These are phyloP conservation scores for Corymbia maculata DNA, from an alignment of 345 rosid genomes.

Conservation along the genomic window DNA sequence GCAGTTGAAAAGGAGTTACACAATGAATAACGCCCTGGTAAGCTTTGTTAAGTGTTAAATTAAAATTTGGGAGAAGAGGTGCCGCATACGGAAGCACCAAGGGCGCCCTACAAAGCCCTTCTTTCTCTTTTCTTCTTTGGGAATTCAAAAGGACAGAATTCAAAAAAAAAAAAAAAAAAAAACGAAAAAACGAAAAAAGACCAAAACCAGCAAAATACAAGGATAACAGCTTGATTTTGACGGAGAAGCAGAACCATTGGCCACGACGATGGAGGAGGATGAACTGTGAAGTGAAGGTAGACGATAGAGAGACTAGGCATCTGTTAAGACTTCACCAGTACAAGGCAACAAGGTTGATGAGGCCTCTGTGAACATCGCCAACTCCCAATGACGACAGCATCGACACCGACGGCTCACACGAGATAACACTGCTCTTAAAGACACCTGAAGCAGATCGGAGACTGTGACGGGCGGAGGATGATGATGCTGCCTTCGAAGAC, in stretches of 20 bases:
- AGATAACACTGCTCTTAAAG: background rate
- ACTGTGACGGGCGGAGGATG: background rate
- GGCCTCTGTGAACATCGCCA: background rate
- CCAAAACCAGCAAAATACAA: too few relatives aligned
- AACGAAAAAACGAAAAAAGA: too few relatives aligned
- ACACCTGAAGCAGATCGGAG: background rate
- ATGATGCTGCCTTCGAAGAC: background rate
- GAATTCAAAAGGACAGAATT: background rate
- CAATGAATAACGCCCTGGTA: background rate
- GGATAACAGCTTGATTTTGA: too few relatives aligned
- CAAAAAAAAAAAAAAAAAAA: too few relatives aligned
- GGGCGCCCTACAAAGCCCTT: background rate
- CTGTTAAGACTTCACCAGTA: too few relatives aligned
- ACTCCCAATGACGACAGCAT: background rate
- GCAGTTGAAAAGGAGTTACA: background rate
- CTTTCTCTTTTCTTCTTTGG: too few relatives aligned
- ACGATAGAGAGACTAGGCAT: background rate
- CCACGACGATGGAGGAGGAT: background rate
- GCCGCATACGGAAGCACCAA: background rate
- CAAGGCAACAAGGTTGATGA: background rate
- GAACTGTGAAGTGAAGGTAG: background rate
- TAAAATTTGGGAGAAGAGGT: background rate
- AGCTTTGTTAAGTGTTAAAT: background rate
- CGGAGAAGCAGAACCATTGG: background rate
- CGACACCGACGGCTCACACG: background rate